Base-by-base conservation (phyloP, 257 asterid species). In the Ilex asprella region DNA sequence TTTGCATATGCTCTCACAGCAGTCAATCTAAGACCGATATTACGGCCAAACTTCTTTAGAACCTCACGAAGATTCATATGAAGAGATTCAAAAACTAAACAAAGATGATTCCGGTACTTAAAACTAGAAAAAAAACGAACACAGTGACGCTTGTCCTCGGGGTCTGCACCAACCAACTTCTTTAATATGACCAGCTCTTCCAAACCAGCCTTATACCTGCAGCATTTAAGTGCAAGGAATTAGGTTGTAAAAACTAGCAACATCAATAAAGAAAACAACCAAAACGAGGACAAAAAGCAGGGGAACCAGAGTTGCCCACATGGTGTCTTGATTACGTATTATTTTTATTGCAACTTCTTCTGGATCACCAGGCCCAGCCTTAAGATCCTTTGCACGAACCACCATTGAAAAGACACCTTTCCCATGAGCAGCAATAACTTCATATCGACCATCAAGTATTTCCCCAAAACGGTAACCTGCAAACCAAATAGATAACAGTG, bases 61-160 rank as follows among this genome's bases (percentile, higher is more conserved):
- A 93, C 92, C 83, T 93, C 99, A n/a, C 99, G 91, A 80, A 93
- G 85, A 86, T 93, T 93, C 99, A 93, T 89, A 87, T 89, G 95
- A 82, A 93, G 99, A 71, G 99, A 93, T 81, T 93, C 99, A 89
- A 93, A 93, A 81, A 93, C 97, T 82, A 93, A 85, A 75, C 99
- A 89, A 46, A 93, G 91, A 86, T 93, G 99, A 73, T 86, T 89
- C 79, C 99, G 84, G 69, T 87, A 93, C 95, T 89, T 89, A 81
- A 93, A 93, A 73, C 83, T 87, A 68, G 97, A 93, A 67, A 89
- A 79, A 74, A 87, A 89, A 57, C 95, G 93, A 80, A 89, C 97
- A 73, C 96, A 93, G 55, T 89, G 99, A 59, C 96, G 96, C 84
- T 79, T 93, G 78, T 86, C 74, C 76, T 89, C 96, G 59, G 95